Evolutionary conservation across 139 green algal genomes (phyloP).

Genomic region (Pleodorina starrii): DNA sequence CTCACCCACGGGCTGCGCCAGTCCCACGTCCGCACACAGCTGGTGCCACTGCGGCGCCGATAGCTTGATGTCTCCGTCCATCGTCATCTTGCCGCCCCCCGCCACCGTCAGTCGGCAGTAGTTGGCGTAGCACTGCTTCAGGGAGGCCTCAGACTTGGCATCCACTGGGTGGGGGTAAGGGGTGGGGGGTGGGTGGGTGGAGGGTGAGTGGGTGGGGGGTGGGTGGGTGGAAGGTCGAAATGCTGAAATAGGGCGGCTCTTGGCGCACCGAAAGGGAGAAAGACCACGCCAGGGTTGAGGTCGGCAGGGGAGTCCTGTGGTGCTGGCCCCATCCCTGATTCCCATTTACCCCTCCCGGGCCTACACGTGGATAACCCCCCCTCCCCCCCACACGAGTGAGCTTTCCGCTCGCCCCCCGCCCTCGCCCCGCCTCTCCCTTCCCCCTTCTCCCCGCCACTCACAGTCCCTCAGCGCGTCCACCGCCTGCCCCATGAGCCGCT

Average conservation of each 20-base stretch:
- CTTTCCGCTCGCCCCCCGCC: too few species aligned
- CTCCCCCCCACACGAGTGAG: too few species aligned
- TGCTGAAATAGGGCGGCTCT: too few species aligned
- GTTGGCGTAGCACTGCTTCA: slow-evolving; percentile 51
- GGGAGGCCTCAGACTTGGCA: slow-evolving; percentile 18
- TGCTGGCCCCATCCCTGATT: too few species aligned
- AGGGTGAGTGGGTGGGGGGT: neutral
- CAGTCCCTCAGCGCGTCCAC: slow-evolving; percentile 42
- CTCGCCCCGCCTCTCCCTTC: too few species aligned
- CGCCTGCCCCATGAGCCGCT: slow-evolving; percentile 34
- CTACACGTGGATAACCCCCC: too few species aligned
- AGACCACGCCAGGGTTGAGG: too few species aligned
- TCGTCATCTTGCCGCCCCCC: slow-evolving; percentile 27
- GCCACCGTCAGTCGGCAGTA: slow-evolving; percentile 35
- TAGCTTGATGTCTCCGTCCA: slow-evolving; percentile 44
- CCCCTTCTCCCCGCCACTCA: slow-evolving; percentile 13
- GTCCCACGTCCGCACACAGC: slow-evolving; percentile 31
- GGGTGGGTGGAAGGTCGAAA: too few species aligned
- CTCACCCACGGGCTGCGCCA: slow-evolving; percentile 41
- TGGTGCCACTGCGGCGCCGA: slow-evolving; percentile 26
- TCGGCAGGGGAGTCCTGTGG: too few species aligned
- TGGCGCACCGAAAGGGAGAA: too few species aligned
- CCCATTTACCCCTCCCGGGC: too few species aligned
- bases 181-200: neutral
- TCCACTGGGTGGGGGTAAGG: slow-evolving; percentile 17